phyloP scores from a whole-genome alignment of 305 asterid species.

The Rubia occidens region DNA sequence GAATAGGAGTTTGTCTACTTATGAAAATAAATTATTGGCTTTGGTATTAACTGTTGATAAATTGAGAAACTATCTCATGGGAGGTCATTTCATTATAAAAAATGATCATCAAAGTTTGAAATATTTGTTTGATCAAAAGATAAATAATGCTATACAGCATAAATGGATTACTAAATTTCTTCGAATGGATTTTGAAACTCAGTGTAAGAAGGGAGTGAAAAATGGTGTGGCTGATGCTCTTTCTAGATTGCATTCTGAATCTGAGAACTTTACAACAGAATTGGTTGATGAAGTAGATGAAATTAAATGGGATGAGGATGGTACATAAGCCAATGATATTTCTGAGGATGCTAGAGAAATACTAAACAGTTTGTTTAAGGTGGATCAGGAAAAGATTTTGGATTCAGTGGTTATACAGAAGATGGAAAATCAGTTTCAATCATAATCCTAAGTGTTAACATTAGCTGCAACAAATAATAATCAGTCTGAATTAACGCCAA shows the following conservation, averaged over 20 bases:
- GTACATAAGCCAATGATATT: no score
- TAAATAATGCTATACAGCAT: neutral
- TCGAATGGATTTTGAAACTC: neutral
- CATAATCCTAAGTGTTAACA: no score
- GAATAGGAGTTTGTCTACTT: neutral
- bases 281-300: no score
- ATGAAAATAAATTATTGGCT: neutral
- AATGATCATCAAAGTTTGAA: neutral
- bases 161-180: neutral
- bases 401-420: no score
- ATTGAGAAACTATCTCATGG: neutral
- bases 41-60: neutral
- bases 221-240: neutral
- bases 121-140: neutral
- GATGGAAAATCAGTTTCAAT: no score
- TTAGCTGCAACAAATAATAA: no score
- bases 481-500: no score
- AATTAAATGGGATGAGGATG: no score
- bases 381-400: no score
- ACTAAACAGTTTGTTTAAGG: no score
- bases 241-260: neutral
- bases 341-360: no score
- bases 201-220: neutral
- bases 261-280: no score
- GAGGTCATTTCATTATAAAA: neutral